Conservation (phyloP, 2,329 filamentous ascomycete genomes). For the Alternaria gaisen region DNA sequence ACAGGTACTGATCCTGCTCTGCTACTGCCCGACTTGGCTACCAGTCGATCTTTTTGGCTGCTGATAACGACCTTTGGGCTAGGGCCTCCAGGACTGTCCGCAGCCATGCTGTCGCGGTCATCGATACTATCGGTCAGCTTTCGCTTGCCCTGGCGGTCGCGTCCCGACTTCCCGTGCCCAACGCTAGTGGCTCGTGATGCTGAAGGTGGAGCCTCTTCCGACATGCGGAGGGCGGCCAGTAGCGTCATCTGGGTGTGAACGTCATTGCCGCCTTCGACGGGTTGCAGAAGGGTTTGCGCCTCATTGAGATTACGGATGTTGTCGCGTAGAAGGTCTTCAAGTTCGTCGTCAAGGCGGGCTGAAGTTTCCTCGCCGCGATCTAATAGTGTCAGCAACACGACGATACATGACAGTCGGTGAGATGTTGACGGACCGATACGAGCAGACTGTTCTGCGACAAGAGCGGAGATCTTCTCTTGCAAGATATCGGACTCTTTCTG, state of each 20-base stretch:
- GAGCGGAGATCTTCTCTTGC: conserved; percentile 44
- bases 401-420: not conserved
- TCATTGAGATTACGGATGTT: conserved; percentile 60
- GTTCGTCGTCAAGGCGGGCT: conserved; percentile 54
- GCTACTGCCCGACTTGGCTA: conserved; percentile 53
- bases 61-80: conserved; percentile 47
- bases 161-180: conserved; percentile 44
- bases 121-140: conserved; percentile 50
- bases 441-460: conserved; percentile 40
- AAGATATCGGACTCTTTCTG: conserved; percentile 44
- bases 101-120: conserved; percentile 51
- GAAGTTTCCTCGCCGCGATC: conserved; percentile 49
- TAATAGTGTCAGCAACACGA: conserved; percentile 25
- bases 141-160: conserved; percentile 49
- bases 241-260: conserved; percentile 56
- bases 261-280: conserved; percentile 53
- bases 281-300: conserved; percentile 54
- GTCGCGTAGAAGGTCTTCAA: conserved; percentile 58
- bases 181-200: conserved; percentile 49
- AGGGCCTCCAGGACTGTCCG: conserved; percentile 48
- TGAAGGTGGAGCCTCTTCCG: conserved; percentile 52
- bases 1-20: conserved; percentile 56
- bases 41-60: conserved; percentile 45
- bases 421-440: conserved; percentile 34
- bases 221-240: conserved; percentile 57